Percentiles rank a stretch among this genome's conserved stretches.
Conservation (phyloP, 2,329 filamentous ascomycete genomes). For the Teratosphaeria epicoccoides region DNA sequence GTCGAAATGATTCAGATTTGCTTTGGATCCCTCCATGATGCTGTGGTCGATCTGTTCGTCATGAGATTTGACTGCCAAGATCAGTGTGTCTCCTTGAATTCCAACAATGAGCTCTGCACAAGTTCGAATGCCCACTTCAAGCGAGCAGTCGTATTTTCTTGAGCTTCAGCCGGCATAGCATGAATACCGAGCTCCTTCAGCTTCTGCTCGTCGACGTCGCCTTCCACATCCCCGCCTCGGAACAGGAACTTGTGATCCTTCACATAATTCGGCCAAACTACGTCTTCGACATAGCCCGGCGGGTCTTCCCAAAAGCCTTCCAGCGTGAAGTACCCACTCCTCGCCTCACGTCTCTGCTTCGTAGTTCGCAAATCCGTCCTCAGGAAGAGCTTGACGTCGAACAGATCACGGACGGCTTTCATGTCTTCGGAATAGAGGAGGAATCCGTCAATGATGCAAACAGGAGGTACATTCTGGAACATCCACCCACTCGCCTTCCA, state of each 20-base stretch:
- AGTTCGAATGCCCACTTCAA: slow-evolving; percentile 29
- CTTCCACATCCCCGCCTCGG: slow-evolving; percentile 54
- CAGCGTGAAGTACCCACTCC: slow-evolving; percentile 65
- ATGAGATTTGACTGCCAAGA: neutral
- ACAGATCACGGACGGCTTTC: slow-evolving; percentile 41
- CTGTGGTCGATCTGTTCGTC: neutral
- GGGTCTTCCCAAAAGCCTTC: slow-evolving; percentile 94
- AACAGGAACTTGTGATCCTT: slow-evolving; percentile 74
- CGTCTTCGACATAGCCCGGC: slow-evolving; percentile 81
- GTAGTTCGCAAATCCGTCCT: slow-evolving; percentile 55
- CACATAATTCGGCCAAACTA: slow-evolving; percentile 95
- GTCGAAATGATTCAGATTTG: neutral
- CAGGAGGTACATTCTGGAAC: slow-evolving; percentile 20
- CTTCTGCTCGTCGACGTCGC: slow-evolving; percentile 39
- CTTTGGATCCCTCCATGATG: neutral
- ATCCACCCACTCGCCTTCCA: slow-evolving; percentile 19
- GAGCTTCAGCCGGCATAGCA: slow-evolving; percentile 20
- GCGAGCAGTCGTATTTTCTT: slow-evolving; percentile 26
- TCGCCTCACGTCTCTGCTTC: slow-evolving; percentile 54
- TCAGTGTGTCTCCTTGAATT: neutral
- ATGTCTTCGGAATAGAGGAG: slow-evolving; percentile 61
- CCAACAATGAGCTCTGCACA: slow-evolving; percentile 13
- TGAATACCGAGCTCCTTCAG: slow-evolving; percentile 19
- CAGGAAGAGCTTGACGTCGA: slow-evolving; percentile 72
- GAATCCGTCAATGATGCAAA: slow-evolving; percentile 82